Percentiles rank a stretch among this genome's conserved stretches.
phyloP scores from a whole-genome alignment of 805 yeast species.

The Nakazawaea holstii region DNA sequence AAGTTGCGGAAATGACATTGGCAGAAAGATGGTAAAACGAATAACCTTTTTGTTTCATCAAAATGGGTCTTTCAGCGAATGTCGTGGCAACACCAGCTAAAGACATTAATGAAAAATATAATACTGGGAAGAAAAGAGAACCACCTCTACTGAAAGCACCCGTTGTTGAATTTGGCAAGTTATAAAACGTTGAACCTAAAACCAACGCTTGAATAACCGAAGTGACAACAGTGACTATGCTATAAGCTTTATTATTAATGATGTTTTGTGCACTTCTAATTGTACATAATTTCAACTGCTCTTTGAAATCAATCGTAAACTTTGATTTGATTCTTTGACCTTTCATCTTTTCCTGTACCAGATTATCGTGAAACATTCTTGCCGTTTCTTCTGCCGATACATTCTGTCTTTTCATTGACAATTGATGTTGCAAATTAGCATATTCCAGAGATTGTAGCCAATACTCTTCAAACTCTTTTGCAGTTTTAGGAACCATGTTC shows the following conservation, averaged over 20 bases:
- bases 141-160: conserved; percentile 65
- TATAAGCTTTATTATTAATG: conserved; percentile 51
- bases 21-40: conserved; percentile 62
- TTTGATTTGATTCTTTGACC: conserved; percentile 32
- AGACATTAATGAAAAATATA: conserved; percentile 56
- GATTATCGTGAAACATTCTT: conserved; percentile 26
- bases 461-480: conserved; percentile 52
- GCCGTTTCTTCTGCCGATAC: conserved; percentile 26
- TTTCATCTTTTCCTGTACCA: conserved; percentile 31
- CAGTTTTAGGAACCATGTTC: conserved; percentile 45
- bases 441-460: conserved; percentile 57
- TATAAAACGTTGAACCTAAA: conserved; percentile 56
- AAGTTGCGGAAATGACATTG: conserved; percentile 51
- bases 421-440: conserved; percentile 27
- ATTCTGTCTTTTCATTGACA: conserved; percentile 16
- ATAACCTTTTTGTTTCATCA: conserved; percentile 59
- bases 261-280: conserved; percentile 49
- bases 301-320: conserved; percentile 34
- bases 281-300: conserved; percentile 48
- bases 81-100: conserved; percentile 56
- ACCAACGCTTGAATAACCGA: conserved; percentile 52
- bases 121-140: conserved; percentile 52
- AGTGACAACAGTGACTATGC: conserved; percentile 45
- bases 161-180: conserved; percentile 39
- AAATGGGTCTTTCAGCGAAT: conserved; percentile 56